Evolutionary conservation across 2,329 filamentous ascomycete genomes (phyloP), one percentile per base, ranked within the genome.

Genomic region (Microdochium nivale): DNA sequence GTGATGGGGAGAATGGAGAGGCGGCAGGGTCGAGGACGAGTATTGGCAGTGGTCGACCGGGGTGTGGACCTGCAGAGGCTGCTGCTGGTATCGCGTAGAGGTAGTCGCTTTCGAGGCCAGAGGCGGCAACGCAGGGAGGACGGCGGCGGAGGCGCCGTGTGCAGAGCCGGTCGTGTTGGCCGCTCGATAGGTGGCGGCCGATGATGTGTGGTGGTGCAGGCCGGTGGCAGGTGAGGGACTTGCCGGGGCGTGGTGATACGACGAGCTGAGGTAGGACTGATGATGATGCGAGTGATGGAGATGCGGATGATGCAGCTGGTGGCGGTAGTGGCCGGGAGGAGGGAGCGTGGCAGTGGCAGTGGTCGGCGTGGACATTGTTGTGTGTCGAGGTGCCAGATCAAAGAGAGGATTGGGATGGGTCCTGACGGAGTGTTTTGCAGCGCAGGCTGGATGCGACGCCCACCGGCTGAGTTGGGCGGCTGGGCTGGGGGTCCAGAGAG

Each of bases 311-410:
- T 44, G 25, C 21, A 23, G 51, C 49, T 51, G 52, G 19, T 27
- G 53, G 27, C 19, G 48, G 43, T 48, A 49, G 57, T 74, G 78
- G 62, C 70, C 68, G 66, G 73, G 83, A 62, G 80, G 81, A 66
- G 84, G 83, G 65, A 88, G 76, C 59, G 84, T 86, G 64, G 84
- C 84, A 67, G 85, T 87, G 62, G 84, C 85, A 64, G 84, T 87
- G 56, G 87, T 89, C 60, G 88, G 87, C 60, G 87, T 90, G 76
- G 88, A 91, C 88, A 92, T 91, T 68, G 57, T 68, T 64, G 57
- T 21, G 21, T 19, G 40, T 44, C 40, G 23, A 44, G 19, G 40
- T 44, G 40, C 40, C 40, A 19, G 40, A 44, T 44, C 40, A 44
- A 44, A 13, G 40, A 44, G 40, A 44, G 40, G 21, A 24, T 23